Conservation (phyloP, 352 stramenopile genomes). For the Globisporangium camurandrum region DNA sequence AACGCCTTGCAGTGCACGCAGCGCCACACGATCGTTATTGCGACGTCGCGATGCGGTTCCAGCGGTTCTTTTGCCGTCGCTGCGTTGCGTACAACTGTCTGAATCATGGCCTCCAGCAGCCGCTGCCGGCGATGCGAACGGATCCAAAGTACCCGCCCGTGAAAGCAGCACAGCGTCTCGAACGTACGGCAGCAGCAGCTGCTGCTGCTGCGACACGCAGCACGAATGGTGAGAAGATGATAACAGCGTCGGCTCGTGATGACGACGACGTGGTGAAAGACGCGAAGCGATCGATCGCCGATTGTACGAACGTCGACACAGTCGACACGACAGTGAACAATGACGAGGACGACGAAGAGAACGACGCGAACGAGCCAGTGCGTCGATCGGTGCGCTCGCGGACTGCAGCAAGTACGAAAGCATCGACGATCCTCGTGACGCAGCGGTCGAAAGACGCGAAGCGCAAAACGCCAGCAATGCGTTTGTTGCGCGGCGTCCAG, state of each 20-base stretch:
- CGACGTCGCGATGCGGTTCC: slow-evolving; percentile 30
- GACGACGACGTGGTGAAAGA: slow-evolving; percentile 3
- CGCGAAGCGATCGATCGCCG: slow-evolving; percentile 2
- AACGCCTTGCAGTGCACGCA: slow-evolving; percentile 7
- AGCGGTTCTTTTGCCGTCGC: slow-evolving; percentile 62
- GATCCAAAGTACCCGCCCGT: slow-evolving; percentile 52
- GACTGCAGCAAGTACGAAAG: slow-evolving; percentile 50
- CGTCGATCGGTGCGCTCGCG: slow-evolving; percentile 37
- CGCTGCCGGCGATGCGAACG: slow-evolving; percentile 26
- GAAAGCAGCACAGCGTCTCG: slow-evolving; percentile 32
- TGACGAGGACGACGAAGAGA: slow-evolving; percentile 11
- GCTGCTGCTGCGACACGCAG: too few relatives aligned
- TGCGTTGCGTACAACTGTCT: slow-evolving; percentile 73
- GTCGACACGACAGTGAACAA: slow-evolving; percentile 8
- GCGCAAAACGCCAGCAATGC: slow-evolving; percentile 23
- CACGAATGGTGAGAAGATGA: too few relatives aligned
- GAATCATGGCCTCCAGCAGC: slow-evolving; percentile 55
- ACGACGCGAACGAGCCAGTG: slow-evolving; percentile 6
- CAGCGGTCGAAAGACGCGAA: slow-evolving; percentile 19
- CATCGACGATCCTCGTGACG: slow-evolving; percentile 26
- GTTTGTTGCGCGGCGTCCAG: slow-evolving; percentile 17
- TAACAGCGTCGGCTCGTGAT: too few relatives aligned
- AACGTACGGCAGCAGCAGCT: slow-evolving; percentile 9
- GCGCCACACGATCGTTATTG: slow-evolving; percentile 1
- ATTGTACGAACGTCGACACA: slow-evolving; percentile 4